phyloP scores from a whole-genome alignment of 305 asterid genomes.

The Fraxinus xanthoxyloides region DNA sequence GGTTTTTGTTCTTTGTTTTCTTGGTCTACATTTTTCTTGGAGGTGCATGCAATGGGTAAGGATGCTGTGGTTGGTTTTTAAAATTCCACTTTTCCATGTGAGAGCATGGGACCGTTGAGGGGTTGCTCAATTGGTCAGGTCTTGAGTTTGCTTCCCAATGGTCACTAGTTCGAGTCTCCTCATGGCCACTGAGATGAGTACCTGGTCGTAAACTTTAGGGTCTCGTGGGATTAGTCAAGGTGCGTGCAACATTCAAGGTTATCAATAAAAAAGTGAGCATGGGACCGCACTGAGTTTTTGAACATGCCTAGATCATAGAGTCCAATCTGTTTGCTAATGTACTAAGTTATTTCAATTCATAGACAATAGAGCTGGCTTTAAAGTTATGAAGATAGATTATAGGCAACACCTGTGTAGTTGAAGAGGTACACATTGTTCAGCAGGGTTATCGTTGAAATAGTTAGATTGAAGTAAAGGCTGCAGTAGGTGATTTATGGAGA shows the following conservation, averaged over 20 bases:
- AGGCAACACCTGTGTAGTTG: neutral
- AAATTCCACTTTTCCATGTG: neutral
- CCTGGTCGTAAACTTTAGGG: no score
- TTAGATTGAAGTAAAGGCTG: neutral
- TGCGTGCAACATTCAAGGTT: no score
- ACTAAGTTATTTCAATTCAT: neutral
- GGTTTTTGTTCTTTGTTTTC: neutral
- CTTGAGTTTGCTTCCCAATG: no score
- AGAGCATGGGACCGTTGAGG: neutral
- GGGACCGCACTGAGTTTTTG: neutral
- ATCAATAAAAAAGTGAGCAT: no score
- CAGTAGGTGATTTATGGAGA: neutral
- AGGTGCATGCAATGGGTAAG: neutral
- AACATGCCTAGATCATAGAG: neutral
- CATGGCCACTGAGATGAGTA: no score
- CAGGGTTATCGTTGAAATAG: neutral
- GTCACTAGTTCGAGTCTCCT: no score
- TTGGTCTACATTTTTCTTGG: neutral
- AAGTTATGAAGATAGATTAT: neutral
- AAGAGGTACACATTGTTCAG: neutral
- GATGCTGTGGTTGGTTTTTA: neutral
- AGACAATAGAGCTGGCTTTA: neutral
- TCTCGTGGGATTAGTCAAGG: no score
- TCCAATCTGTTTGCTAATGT: neutral
- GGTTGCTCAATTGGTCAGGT: no score